These are phyloP conservation scores for Helotiales sp. DNA, from an alignment of 2,329 filamentous ascomycete species.

Conservation along the genomic window DNA sequence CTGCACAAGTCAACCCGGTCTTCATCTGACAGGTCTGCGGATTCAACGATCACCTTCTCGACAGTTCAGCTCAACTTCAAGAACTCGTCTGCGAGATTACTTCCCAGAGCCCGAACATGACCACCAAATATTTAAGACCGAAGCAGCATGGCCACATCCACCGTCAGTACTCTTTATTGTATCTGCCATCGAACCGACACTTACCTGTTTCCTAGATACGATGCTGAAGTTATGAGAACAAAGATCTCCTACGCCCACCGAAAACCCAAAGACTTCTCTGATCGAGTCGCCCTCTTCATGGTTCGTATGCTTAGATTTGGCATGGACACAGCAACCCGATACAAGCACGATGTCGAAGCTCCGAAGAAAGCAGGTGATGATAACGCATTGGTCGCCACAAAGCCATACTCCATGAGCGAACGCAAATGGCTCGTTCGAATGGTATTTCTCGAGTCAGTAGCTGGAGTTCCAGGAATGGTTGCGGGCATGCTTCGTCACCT, in stretches of 20 bases:
- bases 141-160: constrained; percentile 60
- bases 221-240: constrained; percentile 72
- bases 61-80: constrained; percentile 31
- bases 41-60: constrained; percentile 16
- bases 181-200: background rate
- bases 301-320: constrained; percentile 75
- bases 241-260: constrained; percentile 76
- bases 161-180: constrained; percentile 21
- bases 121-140: constrained; percentile 55
- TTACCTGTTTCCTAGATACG: constrained; percentile 54
- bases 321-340: constrained; percentile 81
- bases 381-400: constrained; percentile 41
- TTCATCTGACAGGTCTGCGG: constrained; percentile 15
- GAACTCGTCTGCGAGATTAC: constrained; percentile 29
- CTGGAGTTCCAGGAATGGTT: constrained; percentile 95
- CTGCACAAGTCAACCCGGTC: constrained; percentile 14
- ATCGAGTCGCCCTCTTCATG: constrained; percentile 75
- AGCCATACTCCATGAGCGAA: constrained; percentile 72
- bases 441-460: constrained; percentile 91
- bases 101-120: constrained; percentile 34
- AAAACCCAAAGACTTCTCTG: constrained; percentile 68
- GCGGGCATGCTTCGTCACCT: constrained; percentile 92
- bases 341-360: constrained; percentile 65
- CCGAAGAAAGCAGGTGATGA: constrained; percentile 45
- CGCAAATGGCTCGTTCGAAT: constrained; percentile 88